These are phyloP conservation scores for Phytopythium mirpurense DNA, from an alignment of 352 stramenopile species.

Conservation along the genomic window DNA sequence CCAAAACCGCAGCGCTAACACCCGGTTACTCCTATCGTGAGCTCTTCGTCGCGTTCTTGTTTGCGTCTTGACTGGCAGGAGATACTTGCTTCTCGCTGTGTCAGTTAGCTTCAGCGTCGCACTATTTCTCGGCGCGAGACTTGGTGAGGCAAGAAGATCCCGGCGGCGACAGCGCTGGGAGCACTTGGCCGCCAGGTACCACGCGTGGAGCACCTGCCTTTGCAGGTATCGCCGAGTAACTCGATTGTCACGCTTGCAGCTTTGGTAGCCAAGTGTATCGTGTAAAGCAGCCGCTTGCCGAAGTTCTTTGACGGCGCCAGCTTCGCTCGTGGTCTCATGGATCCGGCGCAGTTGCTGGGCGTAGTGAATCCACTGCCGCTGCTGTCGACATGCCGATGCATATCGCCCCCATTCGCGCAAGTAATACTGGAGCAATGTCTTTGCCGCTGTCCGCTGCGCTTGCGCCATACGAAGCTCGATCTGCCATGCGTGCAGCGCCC, in stretches of 20 bases:
- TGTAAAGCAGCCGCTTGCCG: not conserved
- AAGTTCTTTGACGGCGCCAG: not conserved
- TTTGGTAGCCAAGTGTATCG: too few relatives aligned
- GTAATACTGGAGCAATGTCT: not conserved
- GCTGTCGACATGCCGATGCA: not conserved
- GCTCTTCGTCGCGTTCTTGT: not conserved
- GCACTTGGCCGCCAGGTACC: conserved; percentile 1
- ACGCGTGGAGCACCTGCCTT: not conserved
- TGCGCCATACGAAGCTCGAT: conserved; percentile 1
- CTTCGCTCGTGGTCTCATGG: not conserved
- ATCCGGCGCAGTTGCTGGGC: conserved; percentile 2
- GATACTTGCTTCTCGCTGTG: not conserved
- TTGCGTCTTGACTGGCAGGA: too few relatives aligned
- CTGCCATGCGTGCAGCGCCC: conserved; percentile 1
- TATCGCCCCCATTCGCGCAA: not conserved
- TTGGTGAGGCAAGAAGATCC: not conserved
- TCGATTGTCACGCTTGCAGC: not conserved
- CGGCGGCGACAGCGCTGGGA: not conserved
- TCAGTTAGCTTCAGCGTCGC: too few relatives aligned
- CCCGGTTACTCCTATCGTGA: not conserved
- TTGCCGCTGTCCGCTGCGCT: not conserved
- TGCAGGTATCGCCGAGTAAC: not conserved
- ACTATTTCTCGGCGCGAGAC: too few relatives aligned
- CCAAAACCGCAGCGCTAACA: conserved; percentile 7
- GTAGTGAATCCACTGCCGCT: conserved; percentile 6